Evolutionary conservation across 805 yeast species (phyloP), one percentile per base, ranked within the genome.

Genomic region (Lipomyces spencermartinsiae): DNA sequence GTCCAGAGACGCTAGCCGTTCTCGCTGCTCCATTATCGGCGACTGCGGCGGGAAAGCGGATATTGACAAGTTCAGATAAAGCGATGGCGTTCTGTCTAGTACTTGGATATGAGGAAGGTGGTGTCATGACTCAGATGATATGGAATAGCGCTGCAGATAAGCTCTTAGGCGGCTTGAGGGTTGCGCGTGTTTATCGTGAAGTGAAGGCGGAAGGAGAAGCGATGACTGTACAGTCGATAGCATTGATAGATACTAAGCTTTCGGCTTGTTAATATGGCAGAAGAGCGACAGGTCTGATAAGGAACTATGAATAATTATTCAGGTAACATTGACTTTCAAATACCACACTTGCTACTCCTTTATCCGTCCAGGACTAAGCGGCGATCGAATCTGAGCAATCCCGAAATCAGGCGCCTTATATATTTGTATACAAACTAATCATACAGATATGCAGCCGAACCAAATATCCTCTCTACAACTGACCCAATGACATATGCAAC

Each of bases 111-210:
- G 67, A 65, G 9, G 65, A 62, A 2, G 67, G 69, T 22, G 74
- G 71, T 0, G 22, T 37, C 39, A 37, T 68, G 33, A 58, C 35
- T 22, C 74, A 71, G 39, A 37, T 72, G 54, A 37, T 61, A 4
- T 68, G 73, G 71, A 72, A 72, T 58, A 39, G 29, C 2, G 62
- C 71, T 14, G 74, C 74, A 8, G 51, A 46, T 2, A 57, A 49
- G 25, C 35, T 72, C 2, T 59, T 72, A 8, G 8, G 39, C 1
- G 65, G 68, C 1, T 34, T 67, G n/a, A 46, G 58, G 10, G 64
- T 67, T n/a, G 68, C 61, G 25, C 43, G 31, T 7, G 34, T 62
- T 4, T 31, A 53, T 43, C 22, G 22, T 16, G 25, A 43, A 6
- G 22, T 9, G 49, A 43, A 12, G 22, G 49, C n/a, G 7, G 49